Evolutionary conservation across 495 filamentous ascomycete species (phyloP).

Genomic region (Durotheca rogersii): DNA sequence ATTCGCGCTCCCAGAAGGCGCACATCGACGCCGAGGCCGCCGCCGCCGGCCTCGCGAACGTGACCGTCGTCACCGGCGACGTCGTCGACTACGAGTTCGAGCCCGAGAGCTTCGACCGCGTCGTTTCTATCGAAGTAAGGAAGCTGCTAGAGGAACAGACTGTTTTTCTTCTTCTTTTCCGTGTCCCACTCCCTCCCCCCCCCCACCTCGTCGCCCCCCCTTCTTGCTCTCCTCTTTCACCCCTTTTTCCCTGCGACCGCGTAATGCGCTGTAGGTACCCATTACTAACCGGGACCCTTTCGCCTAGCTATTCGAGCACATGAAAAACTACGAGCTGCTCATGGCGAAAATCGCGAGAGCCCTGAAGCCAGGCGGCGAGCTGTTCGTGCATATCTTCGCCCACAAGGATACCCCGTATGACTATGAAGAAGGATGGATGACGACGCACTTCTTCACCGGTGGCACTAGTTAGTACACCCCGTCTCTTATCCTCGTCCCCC

Average conservation of each 20-base stretch:
- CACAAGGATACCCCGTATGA: constrained; percentile 64
- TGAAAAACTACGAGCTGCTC: constrained; percentile 70
- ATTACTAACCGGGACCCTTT: not conserved
- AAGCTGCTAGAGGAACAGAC: not conserved
- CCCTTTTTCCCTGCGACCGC: constrained; percentile 30
- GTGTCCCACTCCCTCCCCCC: too few relatives aligned
- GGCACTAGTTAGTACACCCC: constrained; percentile 59
- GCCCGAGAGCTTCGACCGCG: constrained; percentile 55
- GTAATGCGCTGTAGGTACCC: too few relatives aligned
- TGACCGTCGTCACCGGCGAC: constrained; percentile 62
- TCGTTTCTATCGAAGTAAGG: constrained; percentile 59
- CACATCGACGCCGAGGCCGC: constrained; percentile 60
- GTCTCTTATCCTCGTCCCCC: not conserved
- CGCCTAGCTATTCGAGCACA: constrained; percentile 63
- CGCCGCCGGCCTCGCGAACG: constrained; percentile 53
- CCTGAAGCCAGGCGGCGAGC: constrained; percentile 58
- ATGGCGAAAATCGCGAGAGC: constrained; percentile 59
- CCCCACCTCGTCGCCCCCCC: too few relatives aligned
- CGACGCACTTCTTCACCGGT: constrained; percentile 65
- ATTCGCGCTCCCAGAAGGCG: constrained; percentile 62
- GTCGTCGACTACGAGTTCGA: constrained; percentile 62
- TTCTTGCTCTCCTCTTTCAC: not conserved
- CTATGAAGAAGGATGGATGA: constrained; percentile 73
- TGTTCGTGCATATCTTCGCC: constrained; percentile 65
- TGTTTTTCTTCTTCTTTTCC: not conserved